Evolutionary conservation across 179 eudicot species (phyloP).

Genomic region (Spinacia oleracea): DNA sequence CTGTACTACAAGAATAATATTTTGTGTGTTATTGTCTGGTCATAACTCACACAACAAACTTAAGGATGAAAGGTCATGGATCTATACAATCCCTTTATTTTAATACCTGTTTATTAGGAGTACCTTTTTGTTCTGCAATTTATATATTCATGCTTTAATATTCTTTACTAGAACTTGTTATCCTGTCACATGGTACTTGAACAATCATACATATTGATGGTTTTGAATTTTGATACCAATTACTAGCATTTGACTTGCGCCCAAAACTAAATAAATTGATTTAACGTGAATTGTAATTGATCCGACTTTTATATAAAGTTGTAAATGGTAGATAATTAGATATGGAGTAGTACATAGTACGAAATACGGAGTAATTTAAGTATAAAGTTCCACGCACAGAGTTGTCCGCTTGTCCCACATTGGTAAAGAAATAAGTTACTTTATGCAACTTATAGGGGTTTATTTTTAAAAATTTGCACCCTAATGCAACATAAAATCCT

Average conservation of each 20-base stretch:
- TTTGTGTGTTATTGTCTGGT: conserved; percentile 1
- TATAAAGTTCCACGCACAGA: too few relatives aligned
- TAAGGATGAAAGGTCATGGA: neutral
- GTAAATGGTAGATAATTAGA: too few relatives aligned
- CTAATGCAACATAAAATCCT: too few relatives aligned
- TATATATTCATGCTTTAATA: conserved; percentile 2
- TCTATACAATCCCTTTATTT: neutral
- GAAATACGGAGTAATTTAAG: too few relatives aligned
- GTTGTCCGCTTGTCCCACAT: too few relatives aligned
- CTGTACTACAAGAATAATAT: conserved; percentile 15
- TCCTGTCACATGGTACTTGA: conserved; percentile 26
- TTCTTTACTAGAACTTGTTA: neutral
- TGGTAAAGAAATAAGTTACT: too few relatives aligned
- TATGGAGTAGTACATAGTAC: too few relatives aligned
- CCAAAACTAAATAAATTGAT: too few relatives aligned
- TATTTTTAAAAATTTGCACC: too few relatives aligned
- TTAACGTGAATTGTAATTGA: too few relatives aligned
- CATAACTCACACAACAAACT: neutral
- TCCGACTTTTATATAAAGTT: too few relatives aligned
- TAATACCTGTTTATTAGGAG: neutral
- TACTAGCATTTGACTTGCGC: neutral
- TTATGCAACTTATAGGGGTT: too few relatives aligned
- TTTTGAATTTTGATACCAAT: neutral
- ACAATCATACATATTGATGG: neutral
- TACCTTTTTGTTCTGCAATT: neutral